Base-by-base conservation (phyloP, 257 asterid species). In the Plantago ovata region DNA sequence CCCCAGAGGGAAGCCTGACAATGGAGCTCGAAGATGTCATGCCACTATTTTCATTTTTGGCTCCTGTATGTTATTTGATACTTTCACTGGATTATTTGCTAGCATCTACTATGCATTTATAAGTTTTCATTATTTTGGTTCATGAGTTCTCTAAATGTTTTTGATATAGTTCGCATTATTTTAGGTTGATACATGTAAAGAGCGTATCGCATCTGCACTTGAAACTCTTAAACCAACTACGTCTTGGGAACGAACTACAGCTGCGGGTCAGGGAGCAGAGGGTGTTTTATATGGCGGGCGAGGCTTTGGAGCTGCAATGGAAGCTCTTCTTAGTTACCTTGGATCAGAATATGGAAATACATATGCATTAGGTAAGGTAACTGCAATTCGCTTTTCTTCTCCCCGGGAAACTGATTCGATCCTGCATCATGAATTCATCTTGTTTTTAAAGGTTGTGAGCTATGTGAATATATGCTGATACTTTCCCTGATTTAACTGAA, bases 271-370 rank as follows among this genome's bases (percentile, higher is more conserved):
- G 77, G 95, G 85, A 72, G 73, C 76, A 39, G 98, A 89, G 66
- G 98, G 98, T 60, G 84, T 89, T 76, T 72, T 89, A 65, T 79
- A 82, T 58, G 98, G 98, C 42, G 98, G 98, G 58, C 76, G 98
- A 52, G 95, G 98, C 65, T 93, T 88, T 72, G 98, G 98, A 32
- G 87, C 75, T 43, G 96, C 98, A 62, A 93, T 89, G 91, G 98
- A 89, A 76, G 94, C 92, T 66, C 87, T 93, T 54, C 79, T 93
- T 54, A 86, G 69, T 74, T 93, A 86, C 67, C 84, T 93, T 63
- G 98, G 95, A 51, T 93, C 98, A 10, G 98, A 89, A 76, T 93
- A 93, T 72, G 97, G 95, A 63, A 89, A 86, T 76, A 93, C 96
- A 13, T 93, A 74, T 73, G 98, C 98, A 10, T 77, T 93, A 61